Percentiles rank a stretch among this genome's conserved stretches.
Conservation (phyloP, 768 basidiomycete species). For the Russula emetica region DNA sequence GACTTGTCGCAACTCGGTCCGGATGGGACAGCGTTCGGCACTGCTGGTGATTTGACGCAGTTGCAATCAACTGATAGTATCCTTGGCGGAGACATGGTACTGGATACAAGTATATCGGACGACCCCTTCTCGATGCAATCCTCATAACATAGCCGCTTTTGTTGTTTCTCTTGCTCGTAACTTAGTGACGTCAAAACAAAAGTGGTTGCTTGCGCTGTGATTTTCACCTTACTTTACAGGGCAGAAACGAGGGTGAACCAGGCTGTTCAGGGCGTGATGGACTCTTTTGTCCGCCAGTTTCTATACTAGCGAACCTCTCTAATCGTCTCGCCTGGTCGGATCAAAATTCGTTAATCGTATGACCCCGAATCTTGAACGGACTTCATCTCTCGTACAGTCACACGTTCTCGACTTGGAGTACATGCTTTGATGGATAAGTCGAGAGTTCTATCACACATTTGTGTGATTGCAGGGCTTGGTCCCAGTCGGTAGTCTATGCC, state of each 20-base stretch:
- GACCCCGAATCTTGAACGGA: background rate
- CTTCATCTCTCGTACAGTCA: background rate
- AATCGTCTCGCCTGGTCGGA: no score
- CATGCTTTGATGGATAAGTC: background rate
- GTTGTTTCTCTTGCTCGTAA: background rate
- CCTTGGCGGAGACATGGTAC: conserved; percentile 50
- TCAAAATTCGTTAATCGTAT: no score
- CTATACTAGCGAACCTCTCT: background rate
- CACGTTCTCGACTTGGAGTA: background rate
- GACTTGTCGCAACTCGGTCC: conserved; percentile 64
- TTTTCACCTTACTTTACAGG: background rate
- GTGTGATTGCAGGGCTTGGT: no score
- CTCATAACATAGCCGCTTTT: background rate
- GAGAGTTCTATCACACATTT: no score
- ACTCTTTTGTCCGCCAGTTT: background rate
- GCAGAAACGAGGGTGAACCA: no score
- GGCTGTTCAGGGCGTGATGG: background rate
- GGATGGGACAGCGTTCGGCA: conserved; percentile 57
- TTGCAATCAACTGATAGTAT: conserved; percentile 50
- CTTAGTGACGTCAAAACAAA: background rate
- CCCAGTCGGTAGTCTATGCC: no score
- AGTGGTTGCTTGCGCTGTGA: background rate
- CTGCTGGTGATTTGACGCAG: conserved; percentile 51
- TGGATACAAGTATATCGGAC: conserved; percentile 46
- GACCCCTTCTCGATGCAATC: conserved; percentile 52